phyloP scores from a whole-genome alignment of 106 monocot species.

The Phalaenopsis aphrodite region DNA sequence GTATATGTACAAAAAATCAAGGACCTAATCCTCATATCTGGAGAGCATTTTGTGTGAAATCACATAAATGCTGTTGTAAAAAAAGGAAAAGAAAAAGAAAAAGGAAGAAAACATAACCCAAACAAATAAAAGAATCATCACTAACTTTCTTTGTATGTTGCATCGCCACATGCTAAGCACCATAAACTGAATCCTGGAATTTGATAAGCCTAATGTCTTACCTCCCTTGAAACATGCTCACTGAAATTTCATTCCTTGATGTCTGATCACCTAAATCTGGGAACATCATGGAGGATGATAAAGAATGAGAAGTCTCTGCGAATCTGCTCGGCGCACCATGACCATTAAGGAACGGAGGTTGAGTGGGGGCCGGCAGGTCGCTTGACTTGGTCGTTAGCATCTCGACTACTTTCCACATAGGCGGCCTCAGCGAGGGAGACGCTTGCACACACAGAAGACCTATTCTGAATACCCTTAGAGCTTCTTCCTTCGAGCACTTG shows the following conservation, averaged over 20 bases:
- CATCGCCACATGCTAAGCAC: neutral
- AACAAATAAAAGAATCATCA: neutral
- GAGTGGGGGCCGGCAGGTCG: slow-evolving; percentile 36
- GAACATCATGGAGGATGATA: slow-evolving; percentile 13
- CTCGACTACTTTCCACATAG: slow-evolving; percentile 66
- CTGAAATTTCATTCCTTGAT: slow-evolving; percentile 37
- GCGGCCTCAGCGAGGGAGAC: slow-evolving; percentile 37
- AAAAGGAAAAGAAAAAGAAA: no score
- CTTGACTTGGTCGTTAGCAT: slow-evolving; percentile 3
- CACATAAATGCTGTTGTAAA: no score
- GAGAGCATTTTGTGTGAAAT: no score
- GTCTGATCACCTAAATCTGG: slow-evolving; percentile 7
- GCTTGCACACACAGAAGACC: slow-evolving; percentile 23
- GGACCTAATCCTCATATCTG: no score
- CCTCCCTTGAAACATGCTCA: slow-evolving; percentile 12
- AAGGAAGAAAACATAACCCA: no score
- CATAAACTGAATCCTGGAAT: neutral
- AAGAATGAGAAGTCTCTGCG: slow-evolving; percentile 17
- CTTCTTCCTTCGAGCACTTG: slow-evolving; percentile 25
- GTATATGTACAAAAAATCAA: no score
- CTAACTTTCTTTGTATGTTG: neutral
- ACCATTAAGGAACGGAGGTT: slow-evolving; percentile 44
- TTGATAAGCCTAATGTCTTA: neutral
- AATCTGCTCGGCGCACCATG: slow-evolving; percentile 5
- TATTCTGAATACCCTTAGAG: slow-evolving; percentile 32